A percentile compares a stretch with the other conserved stretches of the same genome.
phyloP scores from a whole-genome alignment of 305 asterid species.

The Caryopteris hybrid region DNA sequence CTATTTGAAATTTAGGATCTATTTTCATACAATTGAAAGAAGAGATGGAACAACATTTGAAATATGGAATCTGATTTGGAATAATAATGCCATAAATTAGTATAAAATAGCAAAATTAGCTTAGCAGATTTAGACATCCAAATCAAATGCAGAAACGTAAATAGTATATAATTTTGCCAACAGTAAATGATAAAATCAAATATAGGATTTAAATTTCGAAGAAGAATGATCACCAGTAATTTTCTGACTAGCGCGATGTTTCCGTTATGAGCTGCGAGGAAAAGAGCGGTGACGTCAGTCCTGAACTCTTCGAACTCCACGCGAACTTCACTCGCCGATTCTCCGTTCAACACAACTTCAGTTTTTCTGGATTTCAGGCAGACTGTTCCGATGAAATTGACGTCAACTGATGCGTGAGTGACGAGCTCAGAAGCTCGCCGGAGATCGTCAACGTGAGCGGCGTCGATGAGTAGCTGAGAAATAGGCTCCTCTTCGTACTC shows the following conservation, averaged over 20 bases:
- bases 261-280: constrained; percentile 72
- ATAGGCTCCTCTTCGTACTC: constrained; percentile 31
- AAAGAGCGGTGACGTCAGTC: constrained; percentile 69
- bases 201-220: neutral
- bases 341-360: constrained; percentile 58
- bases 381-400: constrained; percentile 62
- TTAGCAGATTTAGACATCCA: neutral
- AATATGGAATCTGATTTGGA: too few species aligned
- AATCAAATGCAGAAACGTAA: constrained; percentile 12
- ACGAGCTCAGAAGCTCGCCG: constrained; percentile 43
- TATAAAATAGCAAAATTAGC: neutral
- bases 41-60: too few species aligned
- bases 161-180: too few species aligned
- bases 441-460: constrained; percentile 51
- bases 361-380: constrained; percentile 49
- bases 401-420: constrained; percentile 45
- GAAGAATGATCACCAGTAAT: constrained; percentile 41
- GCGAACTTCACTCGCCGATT: constrained; percentile 46
- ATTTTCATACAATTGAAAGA: too few species aligned
- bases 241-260: constrained; percentile 46
- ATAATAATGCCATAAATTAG: neutral
- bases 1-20: too few species aligned
- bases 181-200: too few species aligned
- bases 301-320: constrained; percentile 67
- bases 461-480: constrained; percentile 60